Evolutionary conservation across 2,329 filamentous ascomycete species (phyloP).

Genomic region (Colletotrichum sidae): DNA sequence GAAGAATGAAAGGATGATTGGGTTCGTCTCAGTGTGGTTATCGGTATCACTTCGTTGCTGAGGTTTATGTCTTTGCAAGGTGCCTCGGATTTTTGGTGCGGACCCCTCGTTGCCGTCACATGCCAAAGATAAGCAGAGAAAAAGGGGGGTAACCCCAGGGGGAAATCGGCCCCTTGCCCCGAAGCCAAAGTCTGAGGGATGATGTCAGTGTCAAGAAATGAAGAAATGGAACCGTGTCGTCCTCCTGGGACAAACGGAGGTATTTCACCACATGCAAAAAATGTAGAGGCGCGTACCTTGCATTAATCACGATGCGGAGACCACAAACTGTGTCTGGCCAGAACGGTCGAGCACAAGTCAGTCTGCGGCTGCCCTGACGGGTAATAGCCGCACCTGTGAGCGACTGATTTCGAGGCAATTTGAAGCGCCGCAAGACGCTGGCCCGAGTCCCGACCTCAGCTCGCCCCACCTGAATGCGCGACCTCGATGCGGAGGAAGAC

Average conservation of each 20-base stretch:
- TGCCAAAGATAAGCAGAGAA: slow-evolving; percentile 33
- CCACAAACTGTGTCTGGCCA: slow-evolving; percentile 10
- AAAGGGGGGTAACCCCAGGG: slow-evolving; percentile 23
- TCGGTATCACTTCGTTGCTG: slow-evolving; percentile 3
- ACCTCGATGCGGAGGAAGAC: slow-evolving; percentile 17
- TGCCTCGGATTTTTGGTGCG: slow-evolving; percentile 18
- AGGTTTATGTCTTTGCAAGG: slow-evolving; percentile 15
- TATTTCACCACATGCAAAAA: slow-evolving; percentile 23
- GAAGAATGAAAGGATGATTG: slow-evolving; percentile 21
- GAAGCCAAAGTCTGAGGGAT: slow-evolving; percentile 22
- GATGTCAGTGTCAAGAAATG: slow-evolving; percentile 34
- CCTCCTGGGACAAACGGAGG: slow-evolving; percentile 13
- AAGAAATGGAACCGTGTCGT: slow-evolving; percentile 11
- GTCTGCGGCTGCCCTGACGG: slow-evolving; percentile 4
- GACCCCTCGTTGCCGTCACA: slow-evolving; percentile 33
- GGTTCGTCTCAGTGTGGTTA: slow-evolving; percentile 2
- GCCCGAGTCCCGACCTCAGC: slow-evolving; percentile 26
- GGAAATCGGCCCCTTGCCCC: slow-evolving; percentile 28
- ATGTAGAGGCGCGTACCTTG: slow-evolving; percentile 35
- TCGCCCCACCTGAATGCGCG: slow-evolving; percentile 19
- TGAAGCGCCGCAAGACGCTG: slow-evolving; percentile 35
- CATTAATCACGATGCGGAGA: slow-evolving; percentile 27
- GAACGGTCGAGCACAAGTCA: background rate
- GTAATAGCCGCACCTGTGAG: slow-evolving; percentile 31
- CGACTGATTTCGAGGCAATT: slow-evolving; percentile 21